Percentiles rank a stretch among this genome's conserved stretches.
phyloP scores from a whole-genome alignment of 441 rosid species.

The Pelargonium cotyledonis region DNA sequence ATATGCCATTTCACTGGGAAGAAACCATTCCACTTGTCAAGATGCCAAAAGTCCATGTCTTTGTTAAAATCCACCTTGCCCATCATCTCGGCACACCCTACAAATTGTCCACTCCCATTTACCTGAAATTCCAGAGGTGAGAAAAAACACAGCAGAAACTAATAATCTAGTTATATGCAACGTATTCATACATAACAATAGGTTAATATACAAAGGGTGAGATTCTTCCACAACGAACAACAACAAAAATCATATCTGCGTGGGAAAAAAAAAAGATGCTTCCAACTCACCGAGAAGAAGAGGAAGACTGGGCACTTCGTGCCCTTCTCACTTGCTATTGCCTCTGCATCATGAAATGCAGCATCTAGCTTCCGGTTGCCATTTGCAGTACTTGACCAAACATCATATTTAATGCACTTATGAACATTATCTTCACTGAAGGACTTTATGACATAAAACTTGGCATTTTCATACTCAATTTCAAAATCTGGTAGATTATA shows the following conservation, averaged over 20 bases:
- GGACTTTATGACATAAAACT: constrained; percentile 53
- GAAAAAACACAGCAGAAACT: neutral
- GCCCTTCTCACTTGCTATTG: constrained; percentile 31
- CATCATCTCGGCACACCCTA: constrained; percentile 65
- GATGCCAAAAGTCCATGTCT: constrained; percentile 57
- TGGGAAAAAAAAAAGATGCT: neutral
- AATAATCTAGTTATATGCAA: neutral
- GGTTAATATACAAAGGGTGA: neutral
- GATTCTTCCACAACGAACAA: neutral
- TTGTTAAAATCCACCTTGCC: constrained; percentile 51
- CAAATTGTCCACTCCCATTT: constrained; percentile 59
- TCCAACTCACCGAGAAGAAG: constrained; percentile 48
- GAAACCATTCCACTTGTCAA: constrained; percentile 58
- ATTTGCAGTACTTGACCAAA: constrained; percentile 53
- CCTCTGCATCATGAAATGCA: constrained; percentile 38
- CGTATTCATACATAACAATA: neutral
- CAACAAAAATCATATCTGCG: neutral
- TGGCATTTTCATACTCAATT: constrained; percentile 39
- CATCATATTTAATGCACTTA: constrained; percentile 52
- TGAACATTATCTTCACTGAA: constrained; percentile 61
- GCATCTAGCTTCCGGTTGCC: constrained; percentile 60
- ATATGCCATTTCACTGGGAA: constrained; percentile 57
- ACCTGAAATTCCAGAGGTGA: constrained; percentile 31
- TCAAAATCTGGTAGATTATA: constrained; percentile 42
- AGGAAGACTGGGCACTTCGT: constrained; percentile 49